Evolutionary conservation across 768 basidiomycete genomes (phyloP).

Genomic region (Pisolithus tinctorius): DNA sequence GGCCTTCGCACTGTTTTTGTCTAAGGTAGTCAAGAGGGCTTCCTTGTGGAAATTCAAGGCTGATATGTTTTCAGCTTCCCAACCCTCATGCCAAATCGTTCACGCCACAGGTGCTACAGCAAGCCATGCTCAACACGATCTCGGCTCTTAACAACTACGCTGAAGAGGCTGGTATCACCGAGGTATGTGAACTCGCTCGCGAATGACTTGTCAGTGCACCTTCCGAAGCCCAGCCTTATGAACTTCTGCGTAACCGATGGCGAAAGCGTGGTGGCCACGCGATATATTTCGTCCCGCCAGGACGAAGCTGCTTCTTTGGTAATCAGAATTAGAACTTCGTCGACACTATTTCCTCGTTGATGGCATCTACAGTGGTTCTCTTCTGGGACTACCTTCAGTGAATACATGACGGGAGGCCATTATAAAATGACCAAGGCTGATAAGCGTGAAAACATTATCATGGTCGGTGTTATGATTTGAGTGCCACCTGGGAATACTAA

Average conservation of each 20-base stretch:
- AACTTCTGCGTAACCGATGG: conserved; percentile 98
- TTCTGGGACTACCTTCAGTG: conserved; percentile 89
- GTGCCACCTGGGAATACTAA: conserved; percentile 9
- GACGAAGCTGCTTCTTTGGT: conserved; percentile 92
- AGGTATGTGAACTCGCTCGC: conserved; percentile 37
- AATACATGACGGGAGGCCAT: conserved; percentile 82
- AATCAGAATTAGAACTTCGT: conserved; percentile 13
- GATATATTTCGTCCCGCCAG: conserved; percentile 87
- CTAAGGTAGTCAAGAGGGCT: conserved; percentile 44
- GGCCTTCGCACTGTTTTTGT: conserved; percentile 90
- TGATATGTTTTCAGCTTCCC: conserved; percentile 49
- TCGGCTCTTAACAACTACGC: conserved; percentile 68
- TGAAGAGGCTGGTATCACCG: conserved; percentile 64
- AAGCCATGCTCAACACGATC: conserved; percentile 89
- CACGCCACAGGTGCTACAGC: conserved; percentile 60
- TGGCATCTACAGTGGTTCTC: conserved; percentile 70
- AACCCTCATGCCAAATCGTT: conserved; percentile 74
- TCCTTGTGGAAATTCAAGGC: background rate
- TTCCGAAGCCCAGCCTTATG: conserved; percentile 70
- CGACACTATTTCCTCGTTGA: conserved; percentile 4
- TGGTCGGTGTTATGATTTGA: conserved; percentile 38
- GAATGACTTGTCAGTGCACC: conserved; percentile 1
- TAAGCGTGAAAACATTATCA: conserved; percentile 93
- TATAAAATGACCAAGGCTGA: conserved; percentile 95
- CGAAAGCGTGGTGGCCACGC: conserved; percentile 84